phyloP scores from a whole-genome alignment of 306 rosid species.

The Prunus kanzakura region DNA sequence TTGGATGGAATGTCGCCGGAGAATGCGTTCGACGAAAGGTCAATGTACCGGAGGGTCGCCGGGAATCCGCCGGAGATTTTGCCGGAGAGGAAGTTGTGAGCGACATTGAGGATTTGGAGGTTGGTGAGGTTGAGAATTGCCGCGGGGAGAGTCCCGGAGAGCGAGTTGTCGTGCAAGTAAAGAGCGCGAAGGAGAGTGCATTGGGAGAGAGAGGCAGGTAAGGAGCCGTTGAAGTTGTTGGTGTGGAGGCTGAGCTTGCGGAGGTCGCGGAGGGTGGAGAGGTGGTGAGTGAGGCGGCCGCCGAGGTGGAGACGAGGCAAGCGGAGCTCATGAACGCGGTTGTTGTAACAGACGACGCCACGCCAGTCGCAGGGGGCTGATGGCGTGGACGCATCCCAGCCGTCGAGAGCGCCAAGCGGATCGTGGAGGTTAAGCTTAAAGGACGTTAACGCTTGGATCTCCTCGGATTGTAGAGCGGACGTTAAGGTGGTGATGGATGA shows the following conservation, averaged over 20 bases:
- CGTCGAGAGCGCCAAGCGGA: conserved; percentile 54
- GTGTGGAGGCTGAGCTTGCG: conserved; percentile 67
- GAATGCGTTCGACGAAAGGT: conserved; percentile 54
- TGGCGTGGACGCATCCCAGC: conserved; percentile 59
- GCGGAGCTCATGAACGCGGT: conserved; percentile 54
- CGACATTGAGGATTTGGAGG: conserved; percentile 61
- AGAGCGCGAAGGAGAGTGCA: conserved; percentile 60
- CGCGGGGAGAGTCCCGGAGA: conserved; percentile 60
- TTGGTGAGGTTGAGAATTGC: conserved; percentile 58
- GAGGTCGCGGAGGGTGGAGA: conserved; percentile 43
- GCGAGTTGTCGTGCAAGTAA: conserved; percentile 60
- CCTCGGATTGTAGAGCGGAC: conserved; percentile 22
- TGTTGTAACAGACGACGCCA: conserved; percentile 51
- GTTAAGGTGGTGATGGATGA: conserved; percentile 22
- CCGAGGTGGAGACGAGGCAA: conserved; percentile 69
- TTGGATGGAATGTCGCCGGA: conserved; percentile 56
- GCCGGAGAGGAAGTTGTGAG: conserved; percentile 57
- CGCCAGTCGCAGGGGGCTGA: conserved; percentile 82
- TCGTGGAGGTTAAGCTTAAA: conserved; percentile 56
- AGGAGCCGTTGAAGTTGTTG: conserved; percentile 58
- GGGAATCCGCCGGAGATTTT: conserved; percentile 32
- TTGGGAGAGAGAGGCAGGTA: conserved; percentile 62
- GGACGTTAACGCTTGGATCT: conserved; percentile 50
- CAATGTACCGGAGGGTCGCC: conserved; percentile 46
- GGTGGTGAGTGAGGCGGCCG: conserved; percentile 43